These are phyloP conservation scores for Penicillium palitans DNA, from an alignment of 2,329 filamentous ascomycete genomes.

Conservation along the genomic window DNA sequence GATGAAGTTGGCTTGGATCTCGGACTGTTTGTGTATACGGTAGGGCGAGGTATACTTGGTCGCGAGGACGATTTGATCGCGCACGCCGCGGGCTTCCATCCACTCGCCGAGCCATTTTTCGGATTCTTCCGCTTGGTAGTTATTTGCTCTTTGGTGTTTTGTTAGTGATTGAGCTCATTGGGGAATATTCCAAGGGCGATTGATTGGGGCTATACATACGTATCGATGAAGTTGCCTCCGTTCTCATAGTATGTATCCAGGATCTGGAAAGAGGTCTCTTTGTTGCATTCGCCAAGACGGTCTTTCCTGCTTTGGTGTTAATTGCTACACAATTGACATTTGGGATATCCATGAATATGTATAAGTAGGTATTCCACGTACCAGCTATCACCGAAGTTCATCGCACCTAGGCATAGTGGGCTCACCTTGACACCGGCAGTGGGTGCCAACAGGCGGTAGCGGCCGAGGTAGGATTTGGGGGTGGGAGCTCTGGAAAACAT, in stretches of 20 bases:
- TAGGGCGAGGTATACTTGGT: constrained; percentile 52
- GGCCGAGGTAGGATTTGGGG: constrained; percentile 45
- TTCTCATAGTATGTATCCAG: constrained; percentile 53
- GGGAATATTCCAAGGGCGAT: too few relatives aligned
- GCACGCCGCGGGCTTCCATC: constrained; percentile 48
- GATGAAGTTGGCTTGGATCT: constrained; percentile 35
- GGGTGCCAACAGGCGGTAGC: constrained; percentile 54
- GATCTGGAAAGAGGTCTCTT: constrained; percentile 51
- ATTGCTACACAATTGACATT: neutral
- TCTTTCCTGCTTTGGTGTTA: constrained; percentile 17
- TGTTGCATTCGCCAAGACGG: constrained; percentile 46
- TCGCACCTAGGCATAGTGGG: constrained; percentile 55
- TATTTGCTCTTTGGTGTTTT: constrained; percentile 41
- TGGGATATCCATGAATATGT: neutral
- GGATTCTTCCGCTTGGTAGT: constrained; percentile 51
- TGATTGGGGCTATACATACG: constrained; percentile 25
- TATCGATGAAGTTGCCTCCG: constrained; percentile 58
- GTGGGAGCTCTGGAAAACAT: constrained; percentile 15
- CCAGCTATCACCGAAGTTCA: constrained; percentile 58
- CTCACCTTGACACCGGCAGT: constrained; percentile 54
- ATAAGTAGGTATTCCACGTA: constrained; percentile 5
- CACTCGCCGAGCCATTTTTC: constrained; percentile 56
- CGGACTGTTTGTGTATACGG: constrained; percentile 39
- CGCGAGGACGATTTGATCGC: constrained; percentile 56
- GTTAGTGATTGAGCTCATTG: neutral